These are phyloP conservation scores for Pelargonium citronellum DNA, from an alignment of 441 rosid genomes.

Conservation along the genomic window DNA sequence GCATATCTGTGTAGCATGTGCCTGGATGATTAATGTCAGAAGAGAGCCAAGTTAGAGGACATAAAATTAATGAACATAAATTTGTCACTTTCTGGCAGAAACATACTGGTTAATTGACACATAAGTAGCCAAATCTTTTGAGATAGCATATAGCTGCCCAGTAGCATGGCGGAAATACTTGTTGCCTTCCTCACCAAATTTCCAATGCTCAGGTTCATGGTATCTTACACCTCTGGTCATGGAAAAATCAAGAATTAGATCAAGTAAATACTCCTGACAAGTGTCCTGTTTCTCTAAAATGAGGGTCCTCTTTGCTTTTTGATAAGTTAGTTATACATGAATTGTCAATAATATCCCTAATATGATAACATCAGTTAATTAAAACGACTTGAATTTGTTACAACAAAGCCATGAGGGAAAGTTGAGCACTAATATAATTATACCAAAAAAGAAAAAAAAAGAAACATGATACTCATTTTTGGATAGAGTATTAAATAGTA, in stretches of 20 bases:
- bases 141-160: constrained; percentile 90
- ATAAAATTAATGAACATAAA: constrained; percentile 14
- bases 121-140: constrained; percentile 82
- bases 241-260: not conserved
- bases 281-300: too few relatives aligned
- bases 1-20: constrained; percentile 81
- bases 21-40: constrained; percentile 28
- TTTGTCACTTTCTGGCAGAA: constrained; percentile 14
- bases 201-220: constrained; percentile 95
- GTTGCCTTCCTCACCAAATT: constrained; percentile 93
- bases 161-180: constrained; percentile 92
- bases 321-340: too few relatives aligned
- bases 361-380: too few relatives aligned
- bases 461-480: not conserved
- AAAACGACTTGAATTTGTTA: too few relatives aligned
- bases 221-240: constrained; percentile 65
- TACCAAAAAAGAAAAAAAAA: not conserved
- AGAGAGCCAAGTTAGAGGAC: not conserved
- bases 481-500: not conserved
- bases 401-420: too few relatives aligned
- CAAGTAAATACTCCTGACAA: constrained; percentile 4
- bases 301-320: too few relatives aligned
- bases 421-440: too few relatives aligned
- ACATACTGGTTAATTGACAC: constrained; percentile 75
- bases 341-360: too few relatives aligned